These are phyloP conservation scores for Trametes gibbosa DNA, from an alignment of 768 basidiomycete genomes.

Conservation along the genomic window DNA sequence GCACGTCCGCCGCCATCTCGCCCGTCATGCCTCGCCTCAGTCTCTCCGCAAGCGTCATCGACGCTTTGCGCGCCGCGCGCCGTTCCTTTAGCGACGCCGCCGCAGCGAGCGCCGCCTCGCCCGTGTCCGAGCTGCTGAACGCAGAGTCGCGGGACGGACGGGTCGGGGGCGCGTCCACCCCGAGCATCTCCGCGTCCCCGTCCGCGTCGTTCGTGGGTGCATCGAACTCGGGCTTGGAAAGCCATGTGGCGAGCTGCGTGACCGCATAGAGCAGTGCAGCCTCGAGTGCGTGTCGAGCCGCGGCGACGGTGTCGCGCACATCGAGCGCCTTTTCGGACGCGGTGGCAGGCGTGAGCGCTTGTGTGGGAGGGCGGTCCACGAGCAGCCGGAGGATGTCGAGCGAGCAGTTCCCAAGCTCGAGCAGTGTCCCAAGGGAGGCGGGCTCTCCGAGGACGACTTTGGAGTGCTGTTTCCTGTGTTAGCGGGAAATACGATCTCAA, in stretches of 20 bases:
- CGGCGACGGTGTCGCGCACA: constrained; percentile 56
- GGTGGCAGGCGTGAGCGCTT: constrained; percentile 43
- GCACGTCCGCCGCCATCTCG: constrained; percentile 74
- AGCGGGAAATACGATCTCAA: not conserved
- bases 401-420: constrained; percentile 80
- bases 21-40: constrained; percentile 75
- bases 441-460: constrained; percentile 82
- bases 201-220: constrained; percentile 40
- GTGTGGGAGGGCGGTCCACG: constrained; percentile 56
- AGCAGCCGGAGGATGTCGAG: constrained; percentile 72
- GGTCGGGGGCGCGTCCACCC: constrained; percentile 7
- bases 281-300: constrained; percentile 63
- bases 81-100: constrained; percentile 35
- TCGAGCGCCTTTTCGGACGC: constrained; percentile 43
- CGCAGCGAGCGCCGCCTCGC: not conserved
- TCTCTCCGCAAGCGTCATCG: constrained; percentile 58
- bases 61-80: constrained; percentile 40
- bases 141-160: not conserved
- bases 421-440: constrained; percentile 79
- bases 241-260: constrained; percentile 78
- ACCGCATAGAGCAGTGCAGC: constrained; percentile 65
- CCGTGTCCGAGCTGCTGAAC: not conserved
- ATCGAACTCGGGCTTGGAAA: constrained; percentile 71
- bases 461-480: constrained; percentile 55
- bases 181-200: constrained; percentile 35